Conservation (phyloP, 345 rosid species). For the Eucalyptus grandis region DNA sequence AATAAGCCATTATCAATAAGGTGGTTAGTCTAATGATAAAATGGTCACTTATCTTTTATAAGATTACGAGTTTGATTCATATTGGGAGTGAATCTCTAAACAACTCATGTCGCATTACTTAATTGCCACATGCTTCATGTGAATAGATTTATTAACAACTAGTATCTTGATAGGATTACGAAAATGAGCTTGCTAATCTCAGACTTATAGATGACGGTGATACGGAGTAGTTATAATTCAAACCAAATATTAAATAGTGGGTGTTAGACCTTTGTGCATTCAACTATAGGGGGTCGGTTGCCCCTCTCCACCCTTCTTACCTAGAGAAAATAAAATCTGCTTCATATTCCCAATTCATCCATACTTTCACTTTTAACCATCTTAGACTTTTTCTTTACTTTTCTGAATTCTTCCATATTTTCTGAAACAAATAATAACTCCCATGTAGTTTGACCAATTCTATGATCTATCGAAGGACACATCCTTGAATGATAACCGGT, state of each 20-base stretch:
- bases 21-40: not conserved
- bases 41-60: not conserved
- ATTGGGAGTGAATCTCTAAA: not conserved
- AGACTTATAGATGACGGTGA: rapidly evolving
- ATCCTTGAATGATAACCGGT: rapidly evolving
- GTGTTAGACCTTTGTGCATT: not conserved
- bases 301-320: not conserved
- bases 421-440: not conserved
- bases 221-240: not conserved
- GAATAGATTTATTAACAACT: not conserved
- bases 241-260: not conserved
- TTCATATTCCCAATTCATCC: not conserved
- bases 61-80: not conserved
- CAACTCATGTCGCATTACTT: not conserved
- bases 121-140: not conserved
- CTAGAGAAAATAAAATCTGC: not conserved
- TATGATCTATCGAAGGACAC: rapidly evolving
- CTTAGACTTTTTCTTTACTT: not conserved
- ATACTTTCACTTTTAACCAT: not conserved
- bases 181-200: not conserved
- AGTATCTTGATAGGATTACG: rapidly evolving
- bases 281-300: too few species aligned
- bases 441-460: not conserved
- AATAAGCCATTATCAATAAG: not conserved
- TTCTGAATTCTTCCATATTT: not conserved